These are phyloP conservation scores for Pluteus cervinus DNA, from an alignment of 768 basidiomycete genomes.

Conservation along the genomic window DNA sequence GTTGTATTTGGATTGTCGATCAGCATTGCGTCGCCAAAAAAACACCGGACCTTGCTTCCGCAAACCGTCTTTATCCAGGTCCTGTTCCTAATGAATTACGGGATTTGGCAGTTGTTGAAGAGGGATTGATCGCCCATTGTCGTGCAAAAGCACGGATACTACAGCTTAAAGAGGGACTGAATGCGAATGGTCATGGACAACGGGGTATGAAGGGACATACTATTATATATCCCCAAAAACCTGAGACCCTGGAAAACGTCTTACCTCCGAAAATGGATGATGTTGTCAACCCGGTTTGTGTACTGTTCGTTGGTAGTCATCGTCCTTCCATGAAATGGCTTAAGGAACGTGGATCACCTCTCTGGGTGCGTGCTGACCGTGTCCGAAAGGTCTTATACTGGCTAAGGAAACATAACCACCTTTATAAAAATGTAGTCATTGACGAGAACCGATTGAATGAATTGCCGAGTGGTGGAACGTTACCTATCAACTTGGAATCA, in stretches of 20 bases:
- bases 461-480: too few species aligned
- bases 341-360: slow-evolving; percentile 24
- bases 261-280: slow-evolving; percentile 32
- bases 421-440: slow-evolving; percentile 25
- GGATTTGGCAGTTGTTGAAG: slow-evolving; percentile 30
- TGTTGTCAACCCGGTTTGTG: slow-evolving; percentile 27
- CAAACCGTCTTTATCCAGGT: slow-evolving; percentile 25
- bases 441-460: slow-evolving; percentile 14
- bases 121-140: slow-evolving; percentile 32
- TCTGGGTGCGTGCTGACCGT: slow-evolving; percentile 23
- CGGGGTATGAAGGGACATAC: slow-evolving; percentile 31
- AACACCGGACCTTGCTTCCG: slow-evolving; percentile 24
- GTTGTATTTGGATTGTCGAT: too few species aligned
- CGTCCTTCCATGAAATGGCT: slow-evolving; percentile 24
- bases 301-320: slow-evolving; percentile 31
- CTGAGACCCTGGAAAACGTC: slow-evolving; percentile 16
- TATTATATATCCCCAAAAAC: slow-evolving; percentile 33
- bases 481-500: too few species aligned
- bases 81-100: slow-evolving; percentile 19
- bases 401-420: slow-evolving; percentile 28
- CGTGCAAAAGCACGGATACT: slow-evolving; percentile 30
- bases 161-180: slow-evolving; percentile 18
- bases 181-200: too few species aligned
- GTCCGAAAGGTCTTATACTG: slow-evolving; percentile 26
- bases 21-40: too few species aligned